Evolutionary conservation across 331 rosid genomes (phyloP).

Genomic region (Malus hybrid): DNA sequence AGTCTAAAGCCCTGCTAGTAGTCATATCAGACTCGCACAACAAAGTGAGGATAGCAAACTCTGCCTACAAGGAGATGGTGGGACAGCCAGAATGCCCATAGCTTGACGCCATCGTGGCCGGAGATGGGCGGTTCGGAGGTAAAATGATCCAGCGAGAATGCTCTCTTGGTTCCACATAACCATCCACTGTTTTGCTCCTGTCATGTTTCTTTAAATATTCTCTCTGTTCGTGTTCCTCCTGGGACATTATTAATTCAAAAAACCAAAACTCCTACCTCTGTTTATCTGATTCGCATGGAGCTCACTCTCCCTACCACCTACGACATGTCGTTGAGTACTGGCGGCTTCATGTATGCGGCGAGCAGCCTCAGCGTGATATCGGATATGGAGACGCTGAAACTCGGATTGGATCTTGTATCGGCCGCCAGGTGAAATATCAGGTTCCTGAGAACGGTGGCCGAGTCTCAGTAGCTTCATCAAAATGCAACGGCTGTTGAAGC

Average conservation of each 20-base stretch:
- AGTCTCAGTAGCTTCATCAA: conserved; percentile 52
- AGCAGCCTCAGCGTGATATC: conserved; percentile 48
- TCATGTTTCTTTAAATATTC: neutral
- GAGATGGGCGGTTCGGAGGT: neutral
- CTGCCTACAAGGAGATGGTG: conserved; percentile 83
- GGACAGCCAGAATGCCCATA: conserved; percentile 88
- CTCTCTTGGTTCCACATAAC: neutral
- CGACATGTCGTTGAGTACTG: conserved; percentile 35
- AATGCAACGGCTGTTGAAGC: conserved; percentile 45
- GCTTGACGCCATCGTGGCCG: conserved; percentile 56
- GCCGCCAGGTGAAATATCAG: conserved; percentile 55
- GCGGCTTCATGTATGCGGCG: conserved; percentile 22
- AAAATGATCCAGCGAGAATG: no score
- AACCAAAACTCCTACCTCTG: neutral
- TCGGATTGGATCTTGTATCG: conserved; percentile 62
- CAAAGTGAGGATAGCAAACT: conserved; percentile 69
- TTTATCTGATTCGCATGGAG: neutral
- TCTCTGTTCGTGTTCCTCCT: neutral
- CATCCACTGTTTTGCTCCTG: neutral
- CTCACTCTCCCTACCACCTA: neutral
- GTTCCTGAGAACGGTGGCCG: conserved; percentile 46
- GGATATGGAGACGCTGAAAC: conserved; percentile 25
- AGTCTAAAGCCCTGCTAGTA: conserved; percentile 61
- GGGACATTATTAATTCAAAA: neutral
- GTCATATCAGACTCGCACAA: conserved; percentile 77